phyloP scores from a whole-genome alignment of 2,329 filamentous ascomycete genomes.

The Orbilia javanica region DNA sequence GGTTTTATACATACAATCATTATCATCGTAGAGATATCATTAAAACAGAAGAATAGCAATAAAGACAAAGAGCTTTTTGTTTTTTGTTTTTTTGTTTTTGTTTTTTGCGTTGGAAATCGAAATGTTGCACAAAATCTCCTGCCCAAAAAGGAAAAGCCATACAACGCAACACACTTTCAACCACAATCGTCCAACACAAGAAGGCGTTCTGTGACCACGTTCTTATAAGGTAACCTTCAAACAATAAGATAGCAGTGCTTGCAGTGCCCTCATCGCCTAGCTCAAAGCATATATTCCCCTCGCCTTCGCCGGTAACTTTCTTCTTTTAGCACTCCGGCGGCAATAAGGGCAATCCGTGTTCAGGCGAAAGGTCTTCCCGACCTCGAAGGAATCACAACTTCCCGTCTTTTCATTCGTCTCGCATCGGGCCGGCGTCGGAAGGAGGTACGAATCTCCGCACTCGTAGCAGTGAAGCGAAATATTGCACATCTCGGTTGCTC shows the following conservation, averaged over 20 bases:
- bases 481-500: slow-evolving; percentile 42
- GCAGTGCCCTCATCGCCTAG: not conserved
- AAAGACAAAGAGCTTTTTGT: too few relatives aligned
- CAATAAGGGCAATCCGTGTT: slow-evolving; percentile 55
- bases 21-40: too few relatives aligned
- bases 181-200: slow-evolving; percentile 25
- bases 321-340: slow-evolving; percentile 45
- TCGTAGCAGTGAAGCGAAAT: slow-evolving; percentile 55
- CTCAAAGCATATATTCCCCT: slow-evolving; percentile 52
- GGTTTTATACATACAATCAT: not conserved
- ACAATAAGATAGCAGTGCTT: not conserved
- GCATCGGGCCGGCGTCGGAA: slow-evolving; percentile 40
- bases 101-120: too few relatives aligned
- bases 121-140: slow-evolving; percentile 4
- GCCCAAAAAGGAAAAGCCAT: slow-evolving; percentile 8
- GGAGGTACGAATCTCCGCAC: slow-evolving; percentile 53
- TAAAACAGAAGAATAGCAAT: too few relatives aligned
- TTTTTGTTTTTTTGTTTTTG: too few relatives aligned
- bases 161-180: slow-evolving; percentile 27
- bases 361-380: slow-evolving; percentile 45
- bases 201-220: too few relatives aligned
- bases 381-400: slow-evolving; percentile 49
- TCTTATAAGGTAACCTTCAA: too few relatives aligned
- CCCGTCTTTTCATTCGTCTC: slow-evolving; percentile 40
- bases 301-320: slow-evolving; percentile 50